Evolutionary conservation across 208 protist genomes (phyloP).

Genomic region (Acanthamoeba royreba): DNA sequence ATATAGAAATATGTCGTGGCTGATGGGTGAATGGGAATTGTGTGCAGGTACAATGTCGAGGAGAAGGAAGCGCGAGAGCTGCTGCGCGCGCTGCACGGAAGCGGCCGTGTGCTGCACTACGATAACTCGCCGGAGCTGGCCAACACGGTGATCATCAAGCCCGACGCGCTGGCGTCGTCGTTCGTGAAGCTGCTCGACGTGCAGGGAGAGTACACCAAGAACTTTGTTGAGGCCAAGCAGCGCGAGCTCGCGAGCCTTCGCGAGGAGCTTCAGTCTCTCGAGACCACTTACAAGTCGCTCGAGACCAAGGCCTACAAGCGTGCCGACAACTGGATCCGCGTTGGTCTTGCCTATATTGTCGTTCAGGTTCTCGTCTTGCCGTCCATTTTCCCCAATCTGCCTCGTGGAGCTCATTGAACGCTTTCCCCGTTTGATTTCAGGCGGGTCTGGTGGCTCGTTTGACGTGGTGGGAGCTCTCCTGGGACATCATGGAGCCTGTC

Average conservation of each 20-base stretch:
- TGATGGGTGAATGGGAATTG: no score
- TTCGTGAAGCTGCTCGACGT: neutral
- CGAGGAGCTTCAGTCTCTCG: neutral
- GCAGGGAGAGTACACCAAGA: neutral
- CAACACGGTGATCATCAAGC: neutral
- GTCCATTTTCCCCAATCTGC: no score
- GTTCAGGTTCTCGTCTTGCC: no score
- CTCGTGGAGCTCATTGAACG: no score
- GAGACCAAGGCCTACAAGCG: neutral
- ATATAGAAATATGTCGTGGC: no score
- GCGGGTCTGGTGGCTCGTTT: conserved; percentile 43
- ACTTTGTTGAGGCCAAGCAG: neutral
- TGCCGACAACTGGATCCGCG: neutral
- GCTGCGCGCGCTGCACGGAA: neutral
- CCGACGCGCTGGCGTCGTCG: neutral
- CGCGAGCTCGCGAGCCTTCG: neutral
- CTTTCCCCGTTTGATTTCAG: no score
- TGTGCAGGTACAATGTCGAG: neutral
- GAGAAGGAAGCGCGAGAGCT: neutral
- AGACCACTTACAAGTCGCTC: neutral
- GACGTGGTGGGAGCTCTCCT: conserved; percentile 62
- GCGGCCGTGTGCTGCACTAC: neutral
- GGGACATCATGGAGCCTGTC: conserved; percentile 60
- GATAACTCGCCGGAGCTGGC: neutral
- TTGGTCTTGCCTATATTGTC: neutral